Percentiles rank a stretch among this genome's conserved stretches.
Conservation (phyloP, 768 basidiomycete genomes). For the Termitomyces titanicus region DNA sequence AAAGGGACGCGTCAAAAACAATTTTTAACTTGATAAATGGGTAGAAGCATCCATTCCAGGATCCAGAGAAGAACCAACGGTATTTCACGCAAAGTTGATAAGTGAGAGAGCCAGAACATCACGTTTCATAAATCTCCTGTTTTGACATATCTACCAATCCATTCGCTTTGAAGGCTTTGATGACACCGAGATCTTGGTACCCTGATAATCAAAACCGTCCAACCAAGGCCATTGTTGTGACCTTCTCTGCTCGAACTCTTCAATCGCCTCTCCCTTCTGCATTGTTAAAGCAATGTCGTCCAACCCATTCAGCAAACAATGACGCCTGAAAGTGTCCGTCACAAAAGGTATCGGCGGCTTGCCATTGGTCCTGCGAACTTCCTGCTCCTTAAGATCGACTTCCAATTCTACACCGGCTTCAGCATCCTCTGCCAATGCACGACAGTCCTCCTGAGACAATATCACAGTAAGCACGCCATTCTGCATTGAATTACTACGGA, state of each 20-base stretch:
- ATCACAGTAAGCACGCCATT: constrained; percentile 87
- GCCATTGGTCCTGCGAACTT: constrained; percentile 72
- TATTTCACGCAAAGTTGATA: too few species aligned
- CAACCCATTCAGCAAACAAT: constrained; percentile 92
- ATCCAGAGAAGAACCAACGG: too few species aligned
- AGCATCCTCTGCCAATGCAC: constrained; percentile 72
- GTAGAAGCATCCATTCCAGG: too few species aligned
- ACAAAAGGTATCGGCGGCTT: constrained; percentile 71
- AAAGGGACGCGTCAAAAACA: too few species aligned
- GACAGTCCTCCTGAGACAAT: constrained; percentile 69
- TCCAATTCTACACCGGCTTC: constrained; percentile 72
- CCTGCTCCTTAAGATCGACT: constrained; percentile 80
- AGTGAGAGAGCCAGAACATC: too few species aligned
- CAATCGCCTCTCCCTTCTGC: constrained; percentile 71
- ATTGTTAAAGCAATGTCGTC: constrained; percentile 97
- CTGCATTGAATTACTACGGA: constrained; percentile 86
- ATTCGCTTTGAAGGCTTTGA: constrained; percentile 48
- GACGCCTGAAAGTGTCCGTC: constrained; percentile 86
- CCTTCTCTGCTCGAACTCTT: constrained; percentile 74
- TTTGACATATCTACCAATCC: constrained; percentile 84
- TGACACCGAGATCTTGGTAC: constrained; percentile 63
- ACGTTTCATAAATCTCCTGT: too few species aligned
- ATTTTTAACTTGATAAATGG: too few species aligned
- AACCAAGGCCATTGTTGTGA: constrained; percentile 91
- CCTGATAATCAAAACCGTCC: constrained; percentile 91